A percentile compares a stretch with the other conserved stretches of the same genome.
Evolutionary conservation across 768 basidiomycete genomes (phyloP).

Genomic region (Kwoniella dendrophila): DNA sequence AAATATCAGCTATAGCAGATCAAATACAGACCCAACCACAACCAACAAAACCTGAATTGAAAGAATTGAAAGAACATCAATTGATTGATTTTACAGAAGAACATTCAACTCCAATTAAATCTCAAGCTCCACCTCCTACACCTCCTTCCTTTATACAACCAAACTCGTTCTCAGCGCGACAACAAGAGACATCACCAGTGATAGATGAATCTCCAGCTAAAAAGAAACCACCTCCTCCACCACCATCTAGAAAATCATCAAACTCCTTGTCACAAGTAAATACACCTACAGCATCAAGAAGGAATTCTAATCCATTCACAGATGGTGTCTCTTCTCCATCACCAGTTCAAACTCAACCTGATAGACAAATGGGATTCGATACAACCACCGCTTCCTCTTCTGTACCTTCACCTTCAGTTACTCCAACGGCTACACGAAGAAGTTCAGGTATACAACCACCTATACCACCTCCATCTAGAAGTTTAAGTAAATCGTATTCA

Average conservation of each 20-base stretch:
- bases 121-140: neutral
- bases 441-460: constrained; percentile 6
- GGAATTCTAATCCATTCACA: neutral
- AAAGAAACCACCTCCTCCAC: constrained; percentile 9
- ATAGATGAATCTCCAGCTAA: neutral
- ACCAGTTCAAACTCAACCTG: neutral
- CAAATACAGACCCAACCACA: neutral
- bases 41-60: neutral
- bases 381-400: neutral
- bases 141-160: too few species aligned
- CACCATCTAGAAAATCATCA: constrained; percentile 4
- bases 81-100: constrained; percentile 9
- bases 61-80: constrained; percentile 9
- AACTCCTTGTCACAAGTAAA: constrained; percentile 2
- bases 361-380: constrained; percentile 8
- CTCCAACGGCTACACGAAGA: neutral
- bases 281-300: neutral
- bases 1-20: neutral
- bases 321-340: neutral
- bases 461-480: constrained; percentile 1
- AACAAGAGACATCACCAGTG: too few species aligned
- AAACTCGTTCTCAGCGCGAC: too few species aligned
- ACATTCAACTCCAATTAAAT: neutral
- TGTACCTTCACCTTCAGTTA: neutral
- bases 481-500: constrained; percentile 6